Conservation (phyloP, 495 filamentous ascomycete genomes). For the Neurospora sp. region DNA sequence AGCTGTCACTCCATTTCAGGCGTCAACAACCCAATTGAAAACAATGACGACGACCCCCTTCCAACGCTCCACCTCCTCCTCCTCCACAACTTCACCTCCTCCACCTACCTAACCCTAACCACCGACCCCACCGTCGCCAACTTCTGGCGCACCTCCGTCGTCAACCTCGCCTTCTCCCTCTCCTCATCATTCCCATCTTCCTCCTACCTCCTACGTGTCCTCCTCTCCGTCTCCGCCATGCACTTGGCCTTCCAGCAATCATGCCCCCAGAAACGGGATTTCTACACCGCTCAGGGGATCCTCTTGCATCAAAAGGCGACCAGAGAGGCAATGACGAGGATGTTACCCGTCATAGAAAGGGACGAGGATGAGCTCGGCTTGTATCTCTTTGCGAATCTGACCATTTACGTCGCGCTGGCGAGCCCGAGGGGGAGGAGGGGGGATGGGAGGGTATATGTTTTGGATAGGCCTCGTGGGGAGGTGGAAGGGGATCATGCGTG, state of each 20-base stretch:
- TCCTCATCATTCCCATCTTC: conserved; percentile 8
- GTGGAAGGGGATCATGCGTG: not conserved
- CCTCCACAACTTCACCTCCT: conserved; percentile 33
- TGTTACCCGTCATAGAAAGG: conserved; percentile 6
- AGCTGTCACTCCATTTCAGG: not conserved
- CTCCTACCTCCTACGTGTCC: conserved; percentile 46
- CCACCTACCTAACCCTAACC: conserved; percentile 28
- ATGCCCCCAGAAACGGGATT: conserved; percentile 23
- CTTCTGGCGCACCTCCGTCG: conserved; percentile 28
- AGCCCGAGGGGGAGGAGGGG: not conserved
- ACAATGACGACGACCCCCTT: conserved; percentile 7
- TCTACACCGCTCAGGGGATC: conserved; percentile 41
- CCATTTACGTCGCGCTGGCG: conserved; percentile 13
- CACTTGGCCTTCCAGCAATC: conserved; percentile 39
- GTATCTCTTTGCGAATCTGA: conserved; percentile 26
- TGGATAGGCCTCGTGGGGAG: not conserved
- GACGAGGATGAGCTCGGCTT: conserved; percentile 13
- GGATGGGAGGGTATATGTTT: not conserved
- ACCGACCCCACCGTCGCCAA: conserved; percentile 21
- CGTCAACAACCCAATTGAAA: not conserved
- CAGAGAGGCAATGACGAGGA: conserved; percentile 16
- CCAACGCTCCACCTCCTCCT: conserved; percentile 32
- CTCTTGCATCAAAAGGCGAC: conserved; percentile 39
- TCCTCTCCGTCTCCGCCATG: conserved; percentile 43
- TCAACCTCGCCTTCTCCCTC: conserved; percentile 28